phyloP scores from a whole-genome alignment of 2,329 filamentous ascomycete species.

The Colletotrichum liaoningense region DNA sequence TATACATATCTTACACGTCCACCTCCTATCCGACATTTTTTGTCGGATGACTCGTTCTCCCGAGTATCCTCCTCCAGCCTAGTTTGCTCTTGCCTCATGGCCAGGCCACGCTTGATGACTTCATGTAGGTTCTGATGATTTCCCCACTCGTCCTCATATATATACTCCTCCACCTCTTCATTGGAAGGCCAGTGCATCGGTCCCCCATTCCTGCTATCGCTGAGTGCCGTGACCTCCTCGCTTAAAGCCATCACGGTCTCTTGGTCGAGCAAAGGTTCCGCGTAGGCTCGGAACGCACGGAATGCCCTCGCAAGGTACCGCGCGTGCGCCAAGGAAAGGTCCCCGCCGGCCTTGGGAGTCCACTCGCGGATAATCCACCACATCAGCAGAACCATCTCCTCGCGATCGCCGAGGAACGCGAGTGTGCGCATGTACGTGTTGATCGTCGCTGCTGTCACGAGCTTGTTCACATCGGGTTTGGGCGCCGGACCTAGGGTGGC shows the following conservation, averaged over 20 bases:
- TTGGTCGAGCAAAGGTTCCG: conserved; percentile 52
- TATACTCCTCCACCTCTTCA: conserved; percentile 48
- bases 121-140: conserved; percentile 14
- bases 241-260: conserved; percentile 44
- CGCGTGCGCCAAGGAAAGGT: conserved; percentile 45
- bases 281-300: conserved; percentile 61
- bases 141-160: conserved; percentile 35
- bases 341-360: conserved; percentile 47
- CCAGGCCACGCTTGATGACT: background rate
- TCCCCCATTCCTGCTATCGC: background rate
- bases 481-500: background rate
- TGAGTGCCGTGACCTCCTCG: conserved; percentile 42
- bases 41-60: background rate
- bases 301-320: conserved; percentile 48
- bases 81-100: background rate
- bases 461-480: background rate
- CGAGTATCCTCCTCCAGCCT: background rate
- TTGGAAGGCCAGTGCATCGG: conserved; percentile 52
- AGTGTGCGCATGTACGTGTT: conserved; percentile 71
- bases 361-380: conserved; percentile 68
- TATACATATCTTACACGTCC: background rate
- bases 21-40: background rate
- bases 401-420: conserved; percentile 68
- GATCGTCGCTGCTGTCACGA: conserved; percentile 55
- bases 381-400: conserved; percentile 67